Evolutionary conservation across 257 asterid species (phyloP), one percentile per base, ranked within the genome.

Genomic region (Cinchona pubescens): DNA sequence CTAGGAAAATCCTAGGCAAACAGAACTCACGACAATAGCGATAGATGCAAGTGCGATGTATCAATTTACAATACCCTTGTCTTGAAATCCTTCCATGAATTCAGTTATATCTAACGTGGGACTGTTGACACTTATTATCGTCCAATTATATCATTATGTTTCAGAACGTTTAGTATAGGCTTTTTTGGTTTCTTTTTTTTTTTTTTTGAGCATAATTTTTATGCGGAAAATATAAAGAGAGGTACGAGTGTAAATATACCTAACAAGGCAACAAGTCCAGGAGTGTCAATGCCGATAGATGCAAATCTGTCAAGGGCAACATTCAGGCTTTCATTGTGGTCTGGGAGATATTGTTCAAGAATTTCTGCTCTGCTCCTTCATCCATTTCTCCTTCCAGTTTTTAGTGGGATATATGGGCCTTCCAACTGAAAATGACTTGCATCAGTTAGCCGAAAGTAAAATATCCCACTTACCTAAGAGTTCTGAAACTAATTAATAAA

Each of bases 351-450:
- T 68, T 91, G 92, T 75, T 95, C 97, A 0, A 95, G 83, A 45
- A 91, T 87, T 53, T 88, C 92, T 51, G 88, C 96, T 72, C 98
- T 86, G 92, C 97, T 95, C 67, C 83, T 91, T 40, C 96, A 86
- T 19, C 99, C 98, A 79, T 95, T 98, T 75, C 98, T 91, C 76
- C 99, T 85, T 73, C 99, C 99, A 0, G 99, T 89, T 81, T 91
- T 92, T 0, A 95, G 88, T 1, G 97, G 94, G 49, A 95, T 90
- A 48, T 91, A 69, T 43, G 99, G 99, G 32, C 99, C 99, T 81
- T 98, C 99, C 48, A 95, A 76, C 98, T 94, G 77, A 48, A 80
- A 61, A 30, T 64, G 32, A n/a, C n/a, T n/a, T n/a, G n/a, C n/a
- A n/a, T n/a, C n/a, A n/a, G n/a, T n/a, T n/a, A n/a, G n/a, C n/a